Percentiles rank a stretch among this genome's conserved stretches.
Evolutionary conservation across 331 rosid genomes (phyloP).

Genomic region (Cydonia oblonga): DNA sequence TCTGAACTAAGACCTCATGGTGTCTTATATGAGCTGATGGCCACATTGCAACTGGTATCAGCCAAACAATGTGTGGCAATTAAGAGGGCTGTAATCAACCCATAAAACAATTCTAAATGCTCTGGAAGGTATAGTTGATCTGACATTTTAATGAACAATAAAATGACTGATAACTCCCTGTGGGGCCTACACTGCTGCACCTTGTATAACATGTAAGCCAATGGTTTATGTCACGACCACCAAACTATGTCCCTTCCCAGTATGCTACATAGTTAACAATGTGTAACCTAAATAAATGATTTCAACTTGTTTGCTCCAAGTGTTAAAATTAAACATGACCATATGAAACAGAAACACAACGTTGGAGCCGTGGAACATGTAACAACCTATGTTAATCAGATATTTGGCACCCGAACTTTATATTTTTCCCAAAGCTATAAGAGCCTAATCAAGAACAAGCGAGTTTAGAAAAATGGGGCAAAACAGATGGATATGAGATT

Average conservation of each 20-base stretch:
- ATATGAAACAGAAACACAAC: not conserved
- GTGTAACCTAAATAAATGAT: not conserved
- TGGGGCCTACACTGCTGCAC: not conserved
- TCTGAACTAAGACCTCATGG: not conserved
- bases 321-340: not conserved
- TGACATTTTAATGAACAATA: not conserved
- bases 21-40: not conserved
- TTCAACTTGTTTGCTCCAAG: not conserved
- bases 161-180: not conserved
- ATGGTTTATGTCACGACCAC: not conserved
- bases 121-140: not conserved
- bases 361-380: not conserved
- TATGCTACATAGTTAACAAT: not conserved
- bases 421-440: not conserved
- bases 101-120: not conserved
- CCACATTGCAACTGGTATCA: not conserved
- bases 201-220: not conserved
- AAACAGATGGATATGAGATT: conserved; percentile 1
- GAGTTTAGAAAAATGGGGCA: not conserved
- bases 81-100: not conserved
- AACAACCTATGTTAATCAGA: not conserved
- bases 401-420: not conserved
- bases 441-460: not conserved
- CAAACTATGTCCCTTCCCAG: not conserved
- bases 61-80: not conserved